phyloP scores from a whole-genome alignment of 345 rosid genomes.

The Anacardium occidentale region DNA sequence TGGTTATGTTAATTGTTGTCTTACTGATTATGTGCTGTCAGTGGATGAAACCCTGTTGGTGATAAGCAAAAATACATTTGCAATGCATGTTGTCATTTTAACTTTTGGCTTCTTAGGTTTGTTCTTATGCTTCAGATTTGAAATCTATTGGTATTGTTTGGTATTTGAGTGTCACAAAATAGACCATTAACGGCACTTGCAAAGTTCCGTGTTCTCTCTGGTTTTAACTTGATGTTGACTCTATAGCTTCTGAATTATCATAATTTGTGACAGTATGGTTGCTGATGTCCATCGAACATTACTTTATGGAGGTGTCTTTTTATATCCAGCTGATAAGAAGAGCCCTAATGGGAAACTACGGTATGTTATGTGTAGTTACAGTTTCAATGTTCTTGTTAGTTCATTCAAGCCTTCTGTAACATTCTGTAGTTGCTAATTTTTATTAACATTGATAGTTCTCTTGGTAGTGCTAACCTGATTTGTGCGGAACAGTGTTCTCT shows the following conservation, averaged over 20 bases:
- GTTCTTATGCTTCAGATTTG: neutral
- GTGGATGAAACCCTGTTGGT: neutral
- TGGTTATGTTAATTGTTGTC: neutral
- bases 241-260: conserved; percentile 6
- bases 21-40: neutral
- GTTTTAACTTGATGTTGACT: neutral
- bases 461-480: conserved; percentile 1
- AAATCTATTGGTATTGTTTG: neutral
- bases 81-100: neutral
- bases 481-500: conserved; percentile 59
- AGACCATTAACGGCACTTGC: neutral
- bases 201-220: neutral
- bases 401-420: neutral
- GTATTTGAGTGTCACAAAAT: neutral
- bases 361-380: conserved; percentile 38
- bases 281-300: conserved; percentile 97
- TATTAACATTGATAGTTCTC: neutral
- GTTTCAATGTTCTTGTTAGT: neutral
- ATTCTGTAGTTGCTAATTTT: neutral
- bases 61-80: neutral
- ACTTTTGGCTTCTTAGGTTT: neutral
- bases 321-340: conserved; percentile 97
- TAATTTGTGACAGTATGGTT: conserved; percentile 71
- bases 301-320: conserved; percentile 90
- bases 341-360: conserved; percentile 91